Percentiles rank a stretch among this genome's conserved stretches.
These are phyloP conservation scores for Fusarium globosum DNA, from an alignment of 2,329 filamentous ascomycete species.

Conservation along the genomic window DNA sequence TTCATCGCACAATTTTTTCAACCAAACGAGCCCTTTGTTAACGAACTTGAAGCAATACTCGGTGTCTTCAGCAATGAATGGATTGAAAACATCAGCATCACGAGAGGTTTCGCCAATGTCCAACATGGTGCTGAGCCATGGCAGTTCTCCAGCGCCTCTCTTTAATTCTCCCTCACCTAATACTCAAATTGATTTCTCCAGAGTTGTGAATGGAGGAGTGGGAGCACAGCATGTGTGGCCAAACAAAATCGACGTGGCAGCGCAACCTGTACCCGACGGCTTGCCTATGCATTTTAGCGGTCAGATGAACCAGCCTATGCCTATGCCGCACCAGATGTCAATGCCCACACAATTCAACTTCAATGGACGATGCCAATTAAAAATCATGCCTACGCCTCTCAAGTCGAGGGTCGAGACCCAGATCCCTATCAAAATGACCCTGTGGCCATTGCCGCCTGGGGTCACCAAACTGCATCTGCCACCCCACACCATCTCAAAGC, in stretches of 20 bases:
- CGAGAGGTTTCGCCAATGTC: conserved; percentile 67
- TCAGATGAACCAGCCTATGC: conserved; percentile 44
- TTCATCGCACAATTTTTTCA: conserved; percentile 23
- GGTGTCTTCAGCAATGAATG: conserved; percentile 62
- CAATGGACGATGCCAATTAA: conserved; percentile 57
- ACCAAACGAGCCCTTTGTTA: conserved; percentile 3
- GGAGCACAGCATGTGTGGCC: conserved; percentile 52
- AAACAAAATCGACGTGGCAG: conserved; percentile 43
- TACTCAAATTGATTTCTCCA: conserved; percentile 53
- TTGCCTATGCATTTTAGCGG: conserved; percentile 44
- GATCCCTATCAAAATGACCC: conserved; percentile 85
- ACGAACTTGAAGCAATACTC: conserved; percentile 60
- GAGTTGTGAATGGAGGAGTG: conserved; percentile 41
- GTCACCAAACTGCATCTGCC: conserved; percentile 87
- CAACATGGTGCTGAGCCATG: conserved; percentile 62
- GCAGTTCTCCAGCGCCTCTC: conserved; percentile 61
- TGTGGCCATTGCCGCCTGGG: conserved; percentile 79
- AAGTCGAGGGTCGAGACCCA: conserved; percentile 98
- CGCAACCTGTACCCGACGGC: conserved; percentile 39
- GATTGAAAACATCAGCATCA: conserved; percentile 58
- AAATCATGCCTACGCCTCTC: conserved; percentile 73
- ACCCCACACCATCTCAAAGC: conserved; percentile 91
- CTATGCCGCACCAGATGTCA: conserved; percentile 49
- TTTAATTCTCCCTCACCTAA: conserved; percentile 62
- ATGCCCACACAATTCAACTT: conserved; percentile 47